Evolutionary conservation across 2,329 filamentous ascomycete genomes (phyloP), one percentile per base, ranked within the genome.

Genomic region (Colletotrichum euphorbiae): DNA sequence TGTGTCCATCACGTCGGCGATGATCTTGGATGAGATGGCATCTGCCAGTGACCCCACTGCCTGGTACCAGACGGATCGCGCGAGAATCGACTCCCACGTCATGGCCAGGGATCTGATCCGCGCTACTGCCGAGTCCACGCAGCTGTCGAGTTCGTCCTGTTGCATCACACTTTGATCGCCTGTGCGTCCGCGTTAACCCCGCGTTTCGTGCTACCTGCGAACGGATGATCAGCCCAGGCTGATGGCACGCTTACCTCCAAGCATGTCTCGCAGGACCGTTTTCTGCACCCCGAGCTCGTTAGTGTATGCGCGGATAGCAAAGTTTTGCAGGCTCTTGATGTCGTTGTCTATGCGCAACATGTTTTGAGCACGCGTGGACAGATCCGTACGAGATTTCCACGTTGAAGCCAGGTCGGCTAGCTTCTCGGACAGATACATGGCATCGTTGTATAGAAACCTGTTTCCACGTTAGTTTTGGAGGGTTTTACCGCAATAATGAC

Each of bases 391-490:
- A 19, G 79, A 73, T 71, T 85, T 85, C 88, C 88, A 90, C 1
- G 77, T 72, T 2, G 76, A 74, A 0, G 81, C 77, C 62, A 89
- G 83, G 2, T 83, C 82, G 3, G 79, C 77, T 6, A 91, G 78
- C 57, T 81, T 81, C 73, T 90, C 87, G 1, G 88, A 84, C 7
- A 92, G 79, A 74, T 90, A 90, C 71, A 84, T 85, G 42, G 88
- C 84, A 73, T 92, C 90, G 69, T 91, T 92, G 73, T 91, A 91
- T 5, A 91, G 80, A 70, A 84, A 89, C 86, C 87, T 89, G n/a
- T 8, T 46, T 8, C 11, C 40, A 11, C 1, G 70, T 77, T 62
- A 74, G 74, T 71, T 9, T 72, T 33, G 36, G 51, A n/a, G 28
- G 5, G 17, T 13, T 48, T 36, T 3, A 13, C 8, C 6, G 6